Evolutionary conservation across 176 grass and related monocot genomes (phyloP), one percentile per base, ranked within the genome.

Genomic region (Chloris gayana): DNA sequence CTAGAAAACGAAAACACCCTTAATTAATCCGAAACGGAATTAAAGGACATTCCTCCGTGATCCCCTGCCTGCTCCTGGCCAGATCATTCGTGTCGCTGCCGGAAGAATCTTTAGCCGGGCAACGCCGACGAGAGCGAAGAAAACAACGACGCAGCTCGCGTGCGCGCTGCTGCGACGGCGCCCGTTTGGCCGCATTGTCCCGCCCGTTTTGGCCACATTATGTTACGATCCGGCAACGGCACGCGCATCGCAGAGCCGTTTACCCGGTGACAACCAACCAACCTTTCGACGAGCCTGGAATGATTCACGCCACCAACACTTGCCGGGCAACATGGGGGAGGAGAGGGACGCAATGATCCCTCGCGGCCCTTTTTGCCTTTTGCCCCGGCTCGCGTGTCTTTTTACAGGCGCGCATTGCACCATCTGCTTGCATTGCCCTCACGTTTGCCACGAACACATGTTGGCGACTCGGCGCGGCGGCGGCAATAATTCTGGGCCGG

Each of bases 251-350:
- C 27, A 4, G 34, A 56, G 71, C 71, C 59, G 79, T 72, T 50
- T 64, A 37, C 13, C 30, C 80, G 49, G 57, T 63, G 34, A 67
- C 41, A 44, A 44, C 39, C 3, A 37, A n/a, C 3, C 9, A 42
- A 44, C 41, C 41, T 44, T 44, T 44, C 41, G 18, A 57, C 41
- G 18, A 57, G 54, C 8, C 21, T 18, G 47, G 14, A 50, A 50
- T 50, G 47, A 50, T 50, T 50, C 47, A 18, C 47, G 3, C 61
- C 61, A 61, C 32, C 49, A 83, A 21, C 24, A 33, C 7, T 77
- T 77, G 85, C 51, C 39, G 75, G 81, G 6, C 69, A 73, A 72
- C 68, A 51, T 79, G 39, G 4, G 12, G 39, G 14, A 34, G 5
- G 18, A 39, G 18, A n/a, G 53, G n/a, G 31, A 33, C 44, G 73